Base-by-base conservation (phyloP, 2,329 filamentous ascomycete species). In the Cordyceps fumosorosea region DNA sequence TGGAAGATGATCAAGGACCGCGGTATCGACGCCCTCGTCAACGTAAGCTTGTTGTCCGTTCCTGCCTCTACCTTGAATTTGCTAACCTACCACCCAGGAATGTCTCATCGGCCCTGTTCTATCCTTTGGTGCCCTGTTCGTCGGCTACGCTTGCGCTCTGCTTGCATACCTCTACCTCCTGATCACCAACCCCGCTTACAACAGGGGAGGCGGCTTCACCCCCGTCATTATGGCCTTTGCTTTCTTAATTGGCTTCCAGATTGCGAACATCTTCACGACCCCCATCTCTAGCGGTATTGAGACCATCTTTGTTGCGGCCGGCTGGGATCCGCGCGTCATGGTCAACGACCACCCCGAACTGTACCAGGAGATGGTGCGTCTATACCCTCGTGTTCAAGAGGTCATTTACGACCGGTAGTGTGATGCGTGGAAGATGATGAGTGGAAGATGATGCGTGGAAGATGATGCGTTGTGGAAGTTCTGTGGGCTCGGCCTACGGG, bases 1-100 rank as follows among this genome's bases (percentile, higher is more conserved):
- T 96, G 91, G 90, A 85, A 71, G 63, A 90, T 96, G 89, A 93
- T 96, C 79, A 93, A 92, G 73, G 86, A 96, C 70, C 90, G 93
- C 37, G 93, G 93, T 32, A 88, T 97, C 64, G 93, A 97, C 69
- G 92, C 91, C 0, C 83, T 98, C 1, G 83, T 96, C 68, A 96
- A 96, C 70, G 77, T 78, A 68, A 69, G 76, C 66, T 1, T 5
- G 0, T 14, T 7, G 10, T 20, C 34, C 53, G 12, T 34, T 18
- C 11, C 34, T 18, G 1, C 12, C 34, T 37, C 16, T 26, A 5
- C 16, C 26, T 7, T 40, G 18, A 20, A 8, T 44, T 50, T 40
- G 10, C 67, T 74, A 64, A 72, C 56, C 3, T 2, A 0, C 11
- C 14, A 26, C 50, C 0, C 18, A 78, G 76, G 90, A 96, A 72